Evolutionary conservation across 441 rosid species (phyloP), one percentile per base, ranked within the genome.

Genomic region (Erodium moschatum): DNA sequence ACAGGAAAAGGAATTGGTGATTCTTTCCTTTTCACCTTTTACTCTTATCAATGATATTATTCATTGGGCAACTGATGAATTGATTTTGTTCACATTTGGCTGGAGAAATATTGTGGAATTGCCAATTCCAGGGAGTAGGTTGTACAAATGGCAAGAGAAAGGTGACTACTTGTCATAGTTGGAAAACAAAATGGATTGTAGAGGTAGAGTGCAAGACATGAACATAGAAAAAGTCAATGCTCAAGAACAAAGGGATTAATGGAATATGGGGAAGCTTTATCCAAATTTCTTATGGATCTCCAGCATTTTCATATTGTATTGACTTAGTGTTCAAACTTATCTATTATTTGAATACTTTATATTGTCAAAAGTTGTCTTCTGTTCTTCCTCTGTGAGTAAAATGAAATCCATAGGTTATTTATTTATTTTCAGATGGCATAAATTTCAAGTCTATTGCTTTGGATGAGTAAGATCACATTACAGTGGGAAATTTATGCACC

Each of bases 51-150:
- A n/a, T 46, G 52, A 24, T 24, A 24, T 24, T 24, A 24, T 16
- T n/a, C 58, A 15, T 50, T 15, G 19, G 19, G 19, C 19, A 15
- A 4, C 16, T 4, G 58, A n/a, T 50, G n/a, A n/a, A 50, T n/a
- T n/a, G 6, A 10, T n/a, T 50, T 15, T 50, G 19, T 48, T 48
- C 58, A 4, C 19, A 15, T 15, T 50, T 50, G 58, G 19, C 58
- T 50, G 58, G 19, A 50, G 8, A 16, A n/a, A 5, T 1, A n/a
- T n/a, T 16, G 19, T 15, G 1, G 18, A 3, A 13, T 50, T 50
- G 58, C 58, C 58, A 50, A 16, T 50, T 50, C 58, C 20, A n/a
- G 58, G 19, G 19, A 15, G 58, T 50, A 50, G 58, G 58, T 50
- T 50, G 58, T 16, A 50, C 58, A n/a, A 5, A 2, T 50, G 58